Conservation (phyloP, 176 grass and related monocot genomes). For the Alloteropsis semialata region DNA sequence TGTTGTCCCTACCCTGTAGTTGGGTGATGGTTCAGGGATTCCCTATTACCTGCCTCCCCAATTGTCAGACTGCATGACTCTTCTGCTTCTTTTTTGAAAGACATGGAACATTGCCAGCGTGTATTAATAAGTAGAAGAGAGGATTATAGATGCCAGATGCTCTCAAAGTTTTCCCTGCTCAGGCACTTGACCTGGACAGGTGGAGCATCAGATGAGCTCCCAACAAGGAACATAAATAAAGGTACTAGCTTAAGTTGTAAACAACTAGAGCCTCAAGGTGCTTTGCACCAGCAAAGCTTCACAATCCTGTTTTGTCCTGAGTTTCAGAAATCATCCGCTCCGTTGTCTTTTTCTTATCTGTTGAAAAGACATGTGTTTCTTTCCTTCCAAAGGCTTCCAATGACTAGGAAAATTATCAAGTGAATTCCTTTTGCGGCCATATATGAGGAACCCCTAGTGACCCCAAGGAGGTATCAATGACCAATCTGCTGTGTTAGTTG, state of each 20-base stretch:
- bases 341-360: not conserved
- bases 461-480: too few relatives aligned
- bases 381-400: not conserved
- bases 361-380: not conserved
- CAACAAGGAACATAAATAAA: not conserved
- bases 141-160: not conserved
- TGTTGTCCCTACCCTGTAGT: conserved; percentile 17
- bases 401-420: not conserved
- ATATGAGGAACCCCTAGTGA: not conserved
- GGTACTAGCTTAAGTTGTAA: not conserved
- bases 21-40: conserved; percentile 14
- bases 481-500: not conserved
- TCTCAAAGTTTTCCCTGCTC: not conserved
- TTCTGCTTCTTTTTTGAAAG: not conserved
- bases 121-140: not conserved
- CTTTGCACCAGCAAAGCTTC: not conserved
- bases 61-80: not conserved
- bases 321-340: not conserved
- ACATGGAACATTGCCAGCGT: not conserved
- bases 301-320: not conserved
- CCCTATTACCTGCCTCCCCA: too few relatives aligned
- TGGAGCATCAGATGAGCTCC: not conserved
- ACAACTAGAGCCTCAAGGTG: not conserved
- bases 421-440: not conserved
- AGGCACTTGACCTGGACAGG: not conserved